Evolutionary conservation across 106 monocot genomes (phyloP).

Genomic region (Dioscorea dumetorum): DNA sequence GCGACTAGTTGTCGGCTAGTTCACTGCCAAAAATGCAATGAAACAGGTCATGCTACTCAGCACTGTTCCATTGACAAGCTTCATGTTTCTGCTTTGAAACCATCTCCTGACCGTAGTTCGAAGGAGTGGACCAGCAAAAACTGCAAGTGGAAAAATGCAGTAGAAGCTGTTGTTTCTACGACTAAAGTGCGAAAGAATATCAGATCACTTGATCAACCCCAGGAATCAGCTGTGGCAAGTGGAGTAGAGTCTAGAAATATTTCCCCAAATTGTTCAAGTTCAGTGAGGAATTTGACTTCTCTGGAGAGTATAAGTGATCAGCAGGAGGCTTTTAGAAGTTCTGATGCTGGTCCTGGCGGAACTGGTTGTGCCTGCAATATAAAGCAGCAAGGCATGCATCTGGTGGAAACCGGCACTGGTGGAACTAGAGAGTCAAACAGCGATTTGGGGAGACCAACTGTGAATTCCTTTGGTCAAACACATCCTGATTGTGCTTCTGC

Average conservation of each 20-base stretch:
- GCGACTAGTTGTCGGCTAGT: slow-evolving; percentile 14
- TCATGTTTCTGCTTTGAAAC: slow-evolving; percentile 43
- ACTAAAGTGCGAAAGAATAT: slow-evolving; percentile 10
- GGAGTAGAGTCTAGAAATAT: slow-evolving; percentile 8
- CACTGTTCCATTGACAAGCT: slow-evolving; percentile 58
- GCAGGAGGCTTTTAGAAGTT: slow-evolving; percentile 9
- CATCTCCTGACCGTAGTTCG: slow-evolving; percentile 22
- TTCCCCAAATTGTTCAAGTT: slow-evolving; percentile 6
- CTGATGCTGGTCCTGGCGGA: slow-evolving; percentile 12
- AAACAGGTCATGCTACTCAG: slow-evolving; percentile 71
- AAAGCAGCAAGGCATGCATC: slow-evolving; percentile 1
- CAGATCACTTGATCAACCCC: slow-evolving; percentile 17
- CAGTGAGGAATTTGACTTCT: neutral
- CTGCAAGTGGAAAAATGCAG: slow-evolving; percentile 57
- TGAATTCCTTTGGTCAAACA: slow-evolving; percentile 3
- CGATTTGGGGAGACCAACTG: slow-evolving; percentile 17
- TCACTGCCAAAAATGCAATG: slow-evolving; percentile 71
- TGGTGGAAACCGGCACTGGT: neutral
- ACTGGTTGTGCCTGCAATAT: neutral
- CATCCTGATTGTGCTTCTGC: slow-evolving; percentile 11
- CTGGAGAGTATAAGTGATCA: slow-evolving; percentile 13
- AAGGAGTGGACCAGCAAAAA: slow-evolving; percentile 16
- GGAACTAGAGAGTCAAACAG: neutral
- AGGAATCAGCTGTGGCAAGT: neutral
- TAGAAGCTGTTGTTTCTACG: slow-evolving; percentile 24